These are phyloP conservation scores for Aspergillus sparsus DNA, from an alignment of 495 filamentous ascomycete species.

Conservation along the genomic window DNA sequence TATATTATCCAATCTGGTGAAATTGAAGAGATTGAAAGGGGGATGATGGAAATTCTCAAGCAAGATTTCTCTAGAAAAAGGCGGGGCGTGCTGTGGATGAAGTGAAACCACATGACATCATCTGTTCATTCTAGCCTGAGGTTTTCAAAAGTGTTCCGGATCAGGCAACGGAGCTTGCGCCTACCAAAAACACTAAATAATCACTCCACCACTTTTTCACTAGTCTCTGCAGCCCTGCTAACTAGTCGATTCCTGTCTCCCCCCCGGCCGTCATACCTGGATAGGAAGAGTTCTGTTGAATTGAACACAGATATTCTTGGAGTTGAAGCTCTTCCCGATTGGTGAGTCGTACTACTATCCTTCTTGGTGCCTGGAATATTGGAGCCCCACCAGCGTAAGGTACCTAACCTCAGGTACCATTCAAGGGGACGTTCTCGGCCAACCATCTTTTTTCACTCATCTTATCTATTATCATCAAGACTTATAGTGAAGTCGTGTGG, in stretches of 20 bases:
- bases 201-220: too few relatives aligned
- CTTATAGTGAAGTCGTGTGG: background rate
- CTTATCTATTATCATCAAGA: background rate
- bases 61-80: background rate
- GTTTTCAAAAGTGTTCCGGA: background rate
- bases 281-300: background rate
- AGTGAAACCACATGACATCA: constrained; percentile 9
- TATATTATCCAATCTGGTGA: too few relatives aligned
- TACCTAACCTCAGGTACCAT: background rate
- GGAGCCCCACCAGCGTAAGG: background rate
- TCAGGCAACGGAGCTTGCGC: background rate
- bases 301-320: background rate
- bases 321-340: background rate
- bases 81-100: background rate
- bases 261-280: background rate
- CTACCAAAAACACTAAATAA: background rate
- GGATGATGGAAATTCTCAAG: background rate
- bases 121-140: background rate
- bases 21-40: too few relatives aligned
- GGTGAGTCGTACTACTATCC: background rate
- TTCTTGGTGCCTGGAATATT: background rate
- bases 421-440: background rate
- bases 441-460: background rate
- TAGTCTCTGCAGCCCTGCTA: background rate
- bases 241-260: background rate